Conservation (phyloP, 441 rosid genomes). For the Sinapis alba region DNA sequence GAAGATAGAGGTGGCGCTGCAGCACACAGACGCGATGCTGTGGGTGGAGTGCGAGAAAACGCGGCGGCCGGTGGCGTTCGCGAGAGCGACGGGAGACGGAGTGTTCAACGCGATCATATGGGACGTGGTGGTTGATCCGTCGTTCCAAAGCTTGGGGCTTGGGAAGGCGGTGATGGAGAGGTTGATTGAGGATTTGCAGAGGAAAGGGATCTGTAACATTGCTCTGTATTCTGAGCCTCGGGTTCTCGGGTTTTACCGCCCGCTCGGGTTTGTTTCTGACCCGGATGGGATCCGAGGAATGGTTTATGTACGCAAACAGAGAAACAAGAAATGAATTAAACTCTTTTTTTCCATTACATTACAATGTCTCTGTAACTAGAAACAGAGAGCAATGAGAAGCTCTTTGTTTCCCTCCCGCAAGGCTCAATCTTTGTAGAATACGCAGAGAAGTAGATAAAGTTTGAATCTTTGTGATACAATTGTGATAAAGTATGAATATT, state of each 20-base stretch:
- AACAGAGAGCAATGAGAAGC: slow-evolving; percentile 13
- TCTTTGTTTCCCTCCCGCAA: background rate
- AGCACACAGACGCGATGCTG: slow-evolving; percentile 68
- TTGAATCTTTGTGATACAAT: background rate
- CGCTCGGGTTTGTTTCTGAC: slow-evolving; percentile 87
- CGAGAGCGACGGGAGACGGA: slow-evolving; percentile 85
- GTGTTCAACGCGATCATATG: slow-evolving; percentile 91
- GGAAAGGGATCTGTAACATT: slow-evolving; percentile 66
- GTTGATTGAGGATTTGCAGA: slow-evolving; percentile 58
- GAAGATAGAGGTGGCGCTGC: slow-evolving; percentile 67
- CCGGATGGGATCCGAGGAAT: slow-evolving; percentile 93
- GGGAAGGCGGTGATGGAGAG: slow-evolving; percentile 92
- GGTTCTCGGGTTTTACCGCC: slow-evolving; percentile 85
- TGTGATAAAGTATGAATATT: background rate
- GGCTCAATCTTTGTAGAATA: background rate
- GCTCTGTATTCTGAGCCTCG: slow-evolving; percentile 87
- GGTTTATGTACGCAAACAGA: slow-evolving; percentile 72
- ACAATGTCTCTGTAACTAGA: slow-evolving; percentile 14
- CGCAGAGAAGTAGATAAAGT: slow-evolving; percentile 1
- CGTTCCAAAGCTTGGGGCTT: slow-evolving; percentile 76
- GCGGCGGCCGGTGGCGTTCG: slow-evolving; percentile 78
- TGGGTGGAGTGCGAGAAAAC: slow-evolving; percentile 71
- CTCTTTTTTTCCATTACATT: background rate
- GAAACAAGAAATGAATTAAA: slow-evolving; percentile 40
- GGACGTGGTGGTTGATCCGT: slow-evolving; percentile 95